Base-by-base conservation (phyloP, 2,329 filamentous ascomycete species). In the Tolypocladium album region DNA sequence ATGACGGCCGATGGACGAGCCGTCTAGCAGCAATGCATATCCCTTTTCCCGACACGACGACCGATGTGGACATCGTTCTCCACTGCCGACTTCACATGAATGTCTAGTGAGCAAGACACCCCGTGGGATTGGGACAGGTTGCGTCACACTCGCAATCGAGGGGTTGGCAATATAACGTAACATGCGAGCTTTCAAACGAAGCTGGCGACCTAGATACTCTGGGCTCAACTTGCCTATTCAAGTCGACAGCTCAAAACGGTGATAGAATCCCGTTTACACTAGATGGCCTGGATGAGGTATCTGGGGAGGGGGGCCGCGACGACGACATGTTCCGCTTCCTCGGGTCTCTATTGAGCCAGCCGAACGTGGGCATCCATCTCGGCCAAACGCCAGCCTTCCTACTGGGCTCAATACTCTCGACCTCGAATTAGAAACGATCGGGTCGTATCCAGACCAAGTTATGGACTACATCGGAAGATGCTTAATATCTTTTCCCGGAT, bases 241-340 rank as follows among this genome's bases (percentile, higher is more conserved):
- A 31, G 27, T 31, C 27, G 27, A 31, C 27, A 31, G 27, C 27
- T 42, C 40, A 42, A n/a, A 9, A 42, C 45, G 55, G 58, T 55
- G 62, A 60, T 24, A 67, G 58, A 57, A 75, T 69, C 22, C 65
- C 78, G 1, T 75, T 77, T 55, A 53, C 78, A 17, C 69, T 79
- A 17, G 76, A 79, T 63, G 76, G 76, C 6, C 59, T 78, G 15
- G 76, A 79, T 58, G 76, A 79, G 69, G 64, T 78, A 12, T 68
- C 66, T 1, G 55, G 66, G 50, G 64, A 66, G 11, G 52, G 69
- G 31, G 45, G 7, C 2, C 3, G 22, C 1, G 34, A 61, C 11
- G 9, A 56, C 39, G 38, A 64, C 7, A 66, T 67, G 63, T 62
- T 34, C 24, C 3, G 45, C 17, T 67, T 73, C 40, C 64, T 76